Evolutionary conservation across 2,329 filamentous ascomycete genomes (phyloP).

Genomic region (Penicillium concentricum): DNA sequence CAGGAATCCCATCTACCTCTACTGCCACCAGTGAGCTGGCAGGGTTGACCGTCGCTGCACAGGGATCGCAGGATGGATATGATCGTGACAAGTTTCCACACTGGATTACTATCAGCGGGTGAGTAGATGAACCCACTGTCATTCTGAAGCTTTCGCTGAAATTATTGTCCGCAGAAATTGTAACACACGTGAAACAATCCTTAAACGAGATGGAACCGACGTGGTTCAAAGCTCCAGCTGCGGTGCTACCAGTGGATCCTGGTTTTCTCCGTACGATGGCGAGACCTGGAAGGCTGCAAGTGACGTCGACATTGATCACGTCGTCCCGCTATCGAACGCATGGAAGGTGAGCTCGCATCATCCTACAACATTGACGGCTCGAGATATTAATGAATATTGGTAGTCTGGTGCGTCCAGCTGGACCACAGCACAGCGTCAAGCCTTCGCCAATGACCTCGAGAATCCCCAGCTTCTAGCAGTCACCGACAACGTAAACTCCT

Average conservation of each 20-base stretch:
- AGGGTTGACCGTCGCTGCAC: constrained; percentile 57
- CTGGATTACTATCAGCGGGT: constrained; percentile 57
- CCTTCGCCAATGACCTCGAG: constrained; percentile 74
- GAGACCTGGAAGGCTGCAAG: constrained; percentile 65
- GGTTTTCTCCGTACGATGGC: constrained; percentile 73
- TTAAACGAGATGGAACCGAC: constrained; percentile 68
- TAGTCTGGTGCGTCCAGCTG: constrained; percentile 65
- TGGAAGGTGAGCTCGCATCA: constrained; percentile 58
- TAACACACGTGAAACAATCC: constrained; percentile 70
- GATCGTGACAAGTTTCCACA: constrained; percentile 67
- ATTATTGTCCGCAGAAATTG: constrained; percentile 53
- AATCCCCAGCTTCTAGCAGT: constrained; percentile 77
- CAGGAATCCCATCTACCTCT: constrained; percentile 62
- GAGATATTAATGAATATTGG: neutral
- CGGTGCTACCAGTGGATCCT: constrained; percentile 63
- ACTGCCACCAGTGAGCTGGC: constrained; percentile 60
- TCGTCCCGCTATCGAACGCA: constrained; percentile 77
- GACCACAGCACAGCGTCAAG: constrained; percentile 65
- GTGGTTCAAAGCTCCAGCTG: constrained; percentile 63
- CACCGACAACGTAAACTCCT: constrained; percentile 71
- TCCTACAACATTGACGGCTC: neutral
- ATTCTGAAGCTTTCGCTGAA: neutral
- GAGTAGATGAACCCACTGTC: constrained; percentile 36
- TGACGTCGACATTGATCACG: constrained; percentile 79
- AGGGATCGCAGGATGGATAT: constrained; percentile 59